A percentile compares a stretch with the other conserved stretches of the same genome.
phyloP scores from a whole-genome alignment of 78 protist species.

The Dictyostelium brefeldianum region DNA sequence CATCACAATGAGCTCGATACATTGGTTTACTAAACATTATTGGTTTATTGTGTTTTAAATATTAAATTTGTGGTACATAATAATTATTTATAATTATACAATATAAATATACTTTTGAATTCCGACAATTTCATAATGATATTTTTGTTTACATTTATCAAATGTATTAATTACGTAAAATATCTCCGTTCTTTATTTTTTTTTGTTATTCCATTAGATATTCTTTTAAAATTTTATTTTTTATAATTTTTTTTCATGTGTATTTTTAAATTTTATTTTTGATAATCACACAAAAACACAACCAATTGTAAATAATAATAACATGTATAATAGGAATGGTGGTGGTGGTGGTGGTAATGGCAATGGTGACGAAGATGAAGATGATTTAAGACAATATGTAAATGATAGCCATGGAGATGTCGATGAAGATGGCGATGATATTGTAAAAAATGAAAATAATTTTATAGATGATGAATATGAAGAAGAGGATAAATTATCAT shows the following conservation, averaged over 20 bases:
- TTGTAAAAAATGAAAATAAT: neutral
- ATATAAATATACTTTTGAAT: too few species aligned
- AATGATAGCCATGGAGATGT: neutral
- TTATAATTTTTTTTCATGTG: neutral
- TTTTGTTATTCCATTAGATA: neutral
- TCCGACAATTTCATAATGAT: too few species aligned
- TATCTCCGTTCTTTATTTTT: neutral
- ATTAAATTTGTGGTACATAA: too few species aligned
- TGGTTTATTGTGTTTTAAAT: too few species aligned
- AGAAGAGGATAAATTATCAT: neutral
- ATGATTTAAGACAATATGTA: slow-evolving; percentile 9
- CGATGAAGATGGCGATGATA: neutral
- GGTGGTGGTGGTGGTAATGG: neutral
- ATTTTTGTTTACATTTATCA: too few species aligned
- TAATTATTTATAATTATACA: too few species aligned
- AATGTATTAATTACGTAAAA: too few species aligned
- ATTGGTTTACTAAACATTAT: too few species aligned
- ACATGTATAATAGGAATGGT: neutral
- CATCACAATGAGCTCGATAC: too few species aligned
- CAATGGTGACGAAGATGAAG: neutral
- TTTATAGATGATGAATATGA: slow-evolving; percentile 26
- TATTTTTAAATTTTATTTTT: too few species aligned
- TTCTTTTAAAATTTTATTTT: neutral
- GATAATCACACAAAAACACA: too few species aligned
- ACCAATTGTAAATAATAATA: neutral